phyloP scores from a whole-genome alignment of 108 stramenopile species.

The Fragilariopsis cylindrus region DNA sequence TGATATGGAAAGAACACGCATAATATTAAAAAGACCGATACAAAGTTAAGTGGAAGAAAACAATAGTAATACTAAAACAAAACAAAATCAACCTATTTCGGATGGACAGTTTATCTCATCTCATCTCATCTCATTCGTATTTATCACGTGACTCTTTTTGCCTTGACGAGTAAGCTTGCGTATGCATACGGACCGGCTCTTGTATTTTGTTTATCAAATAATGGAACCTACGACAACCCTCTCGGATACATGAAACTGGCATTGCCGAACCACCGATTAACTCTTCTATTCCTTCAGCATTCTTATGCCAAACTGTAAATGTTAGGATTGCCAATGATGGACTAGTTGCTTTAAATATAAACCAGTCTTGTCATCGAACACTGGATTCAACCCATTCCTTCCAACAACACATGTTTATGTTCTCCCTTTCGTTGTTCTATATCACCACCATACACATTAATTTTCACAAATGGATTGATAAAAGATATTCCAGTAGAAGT shows the following conservation, averaged over 20 bases:
- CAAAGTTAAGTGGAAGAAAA: too few species aligned
- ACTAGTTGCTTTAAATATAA: constrained; percentile 54
- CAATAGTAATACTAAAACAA: too few species aligned
- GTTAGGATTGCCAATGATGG: constrained; percentile 73
- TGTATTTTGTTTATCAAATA: constrained; percentile 73
- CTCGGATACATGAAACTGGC: constrained; percentile 71
- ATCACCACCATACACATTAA: constrained; percentile 71
- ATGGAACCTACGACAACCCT: constrained; percentile 77
- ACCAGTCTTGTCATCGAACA: constrained; percentile 76
- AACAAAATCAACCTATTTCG: too few species aligned
- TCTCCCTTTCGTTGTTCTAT: constrained; percentile 31
- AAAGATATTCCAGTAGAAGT: constrained; percentile 11
- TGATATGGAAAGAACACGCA: too few species aligned
- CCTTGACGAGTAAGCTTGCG: constrained; percentile 66
- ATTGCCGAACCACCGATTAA: constrained; percentile 75
- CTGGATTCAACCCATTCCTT: constrained; percentile 92
- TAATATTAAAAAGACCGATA: too few species aligned
- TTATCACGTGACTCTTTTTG: constrained; percentile 13
- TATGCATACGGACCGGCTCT: constrained; percentile 67
- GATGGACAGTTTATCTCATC: too few species aligned
- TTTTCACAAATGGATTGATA: constrained; percentile 63
- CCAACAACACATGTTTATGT: constrained; percentile 56
- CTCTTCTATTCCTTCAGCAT: constrained; percentile 49
- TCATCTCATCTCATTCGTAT: neutral
- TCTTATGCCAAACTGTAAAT: constrained; percentile 69